A percentile compares a stretch with the other conserved stretches of the same genome.
Evolutionary conservation across 2,329 filamentous ascomycete genomes (phyloP).

Genomic region (Xylaria sp.): DNA sequence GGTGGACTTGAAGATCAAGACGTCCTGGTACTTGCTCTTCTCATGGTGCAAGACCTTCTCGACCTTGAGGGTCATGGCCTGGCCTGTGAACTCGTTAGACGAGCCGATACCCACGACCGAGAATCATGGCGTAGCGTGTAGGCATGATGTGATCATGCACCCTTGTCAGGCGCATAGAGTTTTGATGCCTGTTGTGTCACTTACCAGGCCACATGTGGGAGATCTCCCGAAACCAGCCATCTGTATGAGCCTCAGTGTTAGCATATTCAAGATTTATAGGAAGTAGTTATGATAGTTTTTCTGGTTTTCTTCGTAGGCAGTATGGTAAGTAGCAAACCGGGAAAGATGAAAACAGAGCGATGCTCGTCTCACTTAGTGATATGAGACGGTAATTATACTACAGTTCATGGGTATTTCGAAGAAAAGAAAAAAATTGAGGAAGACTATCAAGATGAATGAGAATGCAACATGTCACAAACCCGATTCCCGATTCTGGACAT

Average conservation of each 20-base stretch:
- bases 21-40: slow-evolving; percentile 99
- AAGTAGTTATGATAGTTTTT: neutral
- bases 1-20: slow-evolving; percentile 97
- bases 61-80: slow-evolving; percentile 98
- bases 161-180: neutral
- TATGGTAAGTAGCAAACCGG: neutral
- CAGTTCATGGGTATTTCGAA: no score
- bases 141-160: neutral
- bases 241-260: slow-evolving; percentile 52
- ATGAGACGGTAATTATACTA: neutral
- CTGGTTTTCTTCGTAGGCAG: neutral
- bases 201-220: slow-evolving; percentile 93
- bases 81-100: slow-evolving; percentile 59
- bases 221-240: slow-evolving; percentile 99
- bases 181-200: slow-evolving; percentile 32
- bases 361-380: neutral
- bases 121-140: no score
- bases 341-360: neutral
- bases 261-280: neutral
- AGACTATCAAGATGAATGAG: neutral
- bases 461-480: neutral
- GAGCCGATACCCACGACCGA: neutral
- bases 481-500: no score
- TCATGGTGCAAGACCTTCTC: slow-evolving; percentile 98
- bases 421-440: neutral